These are phyloP conservation scores for Aphanocladium album DNA, from an alignment of 2,329 filamentous ascomycete species.

Conservation along the genomic window DNA sequence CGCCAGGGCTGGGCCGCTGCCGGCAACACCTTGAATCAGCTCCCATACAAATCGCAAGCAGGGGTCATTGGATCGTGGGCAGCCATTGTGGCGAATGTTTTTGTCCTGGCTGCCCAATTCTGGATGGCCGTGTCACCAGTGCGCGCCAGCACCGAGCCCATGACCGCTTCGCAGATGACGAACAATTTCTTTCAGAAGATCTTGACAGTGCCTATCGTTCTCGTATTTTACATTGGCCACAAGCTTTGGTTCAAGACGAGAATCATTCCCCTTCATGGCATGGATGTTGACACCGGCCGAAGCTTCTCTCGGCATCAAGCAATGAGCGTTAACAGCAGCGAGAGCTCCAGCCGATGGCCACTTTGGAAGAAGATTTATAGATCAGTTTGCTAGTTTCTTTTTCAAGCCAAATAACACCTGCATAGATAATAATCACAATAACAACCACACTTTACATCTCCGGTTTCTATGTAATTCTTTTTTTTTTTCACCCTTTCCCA, in stretches of 20 bases:
- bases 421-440: neutral
- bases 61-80: conserved; percentile 70
- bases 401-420: neutral
- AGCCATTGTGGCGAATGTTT: conserved; percentile 62
- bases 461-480: neutral
- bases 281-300: conserved; percentile 73
- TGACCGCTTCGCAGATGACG: conserved; percentile 36
- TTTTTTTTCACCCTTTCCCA: neutral
- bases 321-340: conserved; percentile 23
- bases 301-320: conserved; percentile 21
- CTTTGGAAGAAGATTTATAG: conserved; percentile 24
- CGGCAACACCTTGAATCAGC: conserved; percentile 62
- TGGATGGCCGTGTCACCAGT: conserved; percentile 53
- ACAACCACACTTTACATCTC: no score
- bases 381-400: neutral
- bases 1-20: conserved; percentile 9
- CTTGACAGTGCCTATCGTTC: conserved; percentile 55
- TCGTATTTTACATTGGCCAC: conserved; percentile 59
- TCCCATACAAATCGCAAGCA: conserved; percentile 68
- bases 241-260: conserved; percentile 62
- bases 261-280: conserved; percentile 59
- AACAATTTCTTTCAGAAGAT: conserved; percentile 61
- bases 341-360: conserved; percentile 22
- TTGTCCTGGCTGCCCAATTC: conserved; percentile 72
- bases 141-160: neutral